Base-by-base conservation (phyloP, 176 grass and related monocot genomes). In the Dendrocalamus sinicus region DNA sequence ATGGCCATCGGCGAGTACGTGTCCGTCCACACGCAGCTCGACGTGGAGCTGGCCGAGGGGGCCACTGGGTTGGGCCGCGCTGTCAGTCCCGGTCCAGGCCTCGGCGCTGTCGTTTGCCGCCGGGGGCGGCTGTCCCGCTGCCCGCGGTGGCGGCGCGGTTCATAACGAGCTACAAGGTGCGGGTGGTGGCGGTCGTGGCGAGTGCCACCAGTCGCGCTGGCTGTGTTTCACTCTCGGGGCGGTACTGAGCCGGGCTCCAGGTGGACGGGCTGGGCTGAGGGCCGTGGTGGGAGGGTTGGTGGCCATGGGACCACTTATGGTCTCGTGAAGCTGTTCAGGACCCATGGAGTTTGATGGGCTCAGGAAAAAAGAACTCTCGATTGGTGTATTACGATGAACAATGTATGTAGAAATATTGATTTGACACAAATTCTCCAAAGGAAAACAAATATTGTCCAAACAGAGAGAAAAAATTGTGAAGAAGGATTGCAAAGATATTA, bases 1-100 rank as follows among this genome's bases (percentile, higher is more conserved):
- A 95, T 92, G 90, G 93, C 90, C 76, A 90, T 92, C 70, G 90
- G 88, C 28, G 90, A 95, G 88, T 95, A 88, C 84, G 93, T 95
- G 35, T 92, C 88, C 4, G 90, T 92, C 78, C 91, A 91, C 67
- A 82, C 83, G 54, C 89, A 97, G 82, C 64, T 90, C 39, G 92
- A 94, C 66, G 82, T 91, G 0, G 91, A 96, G 82, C 16, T 90
- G 10, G 85, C 89, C 32, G 72, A 69, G 47, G 37, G 59, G 3
- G 22, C 61, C 41, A 20, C 44, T 22, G 54, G 61, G 9, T 0
- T 6, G 23, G 24, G 71, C 66, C 15, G 60, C 54, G 55, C 52
- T 83, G 32, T 84, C 94, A 4, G 88, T 85, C 73, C 94, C 87
- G 15, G 46, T 48, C 11, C 89, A 96, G 8, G 84, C 89, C 23